Evolutionary conservation across 768 basidiomycete genomes (phyloP), one percentile per base, ranked within the genome.

Genomic region (Mycena latifolia): DNA sequence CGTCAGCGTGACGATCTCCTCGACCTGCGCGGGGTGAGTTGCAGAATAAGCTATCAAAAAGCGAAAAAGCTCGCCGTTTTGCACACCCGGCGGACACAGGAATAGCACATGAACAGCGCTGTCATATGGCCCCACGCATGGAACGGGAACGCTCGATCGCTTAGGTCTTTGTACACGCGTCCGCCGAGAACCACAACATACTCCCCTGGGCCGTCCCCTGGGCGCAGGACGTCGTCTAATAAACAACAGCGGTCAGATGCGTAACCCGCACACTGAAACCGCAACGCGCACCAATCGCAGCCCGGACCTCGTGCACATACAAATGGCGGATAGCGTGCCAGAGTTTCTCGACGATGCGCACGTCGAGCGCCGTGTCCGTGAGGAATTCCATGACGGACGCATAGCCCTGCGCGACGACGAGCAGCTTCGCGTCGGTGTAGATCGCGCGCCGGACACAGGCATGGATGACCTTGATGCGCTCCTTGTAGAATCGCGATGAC

Each of bases 391-490:
- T 63, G 46, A 76, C 77, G 48, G 67, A 71, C 15, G 68, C 61
- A 54, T 81, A 80, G 61, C 66, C 75, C 57, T 80, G 78, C 3
- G 80, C 74, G 39, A 77, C 69, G 51, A 80, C 72, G 75, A 79
- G 79, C n/a, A 82, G 76, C 25, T 75, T 73, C 52, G 77, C 69
- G 60, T 82, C 78, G 29, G 73, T 77, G 63, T 76, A 79, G 31
- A 82, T 72, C 24, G 75, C 79, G 20, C 80, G 77, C 14, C 79
- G 79, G 41, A 82, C 76, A 51, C 75, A 80, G 27, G 81, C 78
- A 58, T 70, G 71, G 55, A 82, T 76, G 60, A 80, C 69, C 22
- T 73, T 65, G 27, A 78, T 35, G 55, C 78, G 77, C 67, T 82
- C 81, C n/a, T 43, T 45, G 48, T 77, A 75, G 51, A 72, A 80